phyloP scores from a whole-genome alignment of 805 yeast species.

The Tetrapisispora fleetii region DNA sequence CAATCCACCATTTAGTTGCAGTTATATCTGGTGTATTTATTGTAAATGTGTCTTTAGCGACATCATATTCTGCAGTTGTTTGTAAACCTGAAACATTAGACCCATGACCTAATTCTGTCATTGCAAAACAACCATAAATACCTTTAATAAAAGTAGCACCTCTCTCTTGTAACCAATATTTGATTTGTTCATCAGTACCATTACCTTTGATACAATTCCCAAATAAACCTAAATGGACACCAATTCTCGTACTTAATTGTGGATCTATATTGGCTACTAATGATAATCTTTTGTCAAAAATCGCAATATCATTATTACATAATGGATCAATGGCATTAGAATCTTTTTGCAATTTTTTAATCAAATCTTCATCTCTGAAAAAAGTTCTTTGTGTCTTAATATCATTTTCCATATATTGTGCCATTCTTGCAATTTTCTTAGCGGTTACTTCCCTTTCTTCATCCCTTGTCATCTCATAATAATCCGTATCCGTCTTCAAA shows the following conservation, averaged over 20 bases:
- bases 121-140: slow-evolving; percentile 79
- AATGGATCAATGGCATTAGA: slow-evolving; percentile 10
- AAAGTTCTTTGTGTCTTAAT: slow-evolving; percentile 18
- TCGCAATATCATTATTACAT: slow-evolving; percentile 19
- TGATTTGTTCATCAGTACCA: slow-evolving; percentile 75
- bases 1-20: slow-evolving; percentile 98
- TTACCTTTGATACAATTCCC: slow-evolving; percentile 74
- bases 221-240: slow-evolving; percentile 82
- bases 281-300: slow-evolving; percentile 50
- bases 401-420: slow-evolving; percentile 47
- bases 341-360: slow-evolving; percentile 18
- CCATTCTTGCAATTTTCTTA: slow-evolving; percentile 48
- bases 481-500: slow-evolving; percentile 41
- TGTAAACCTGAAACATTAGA: slow-evolving; percentile 89
- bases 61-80: slow-evolving; percentile 80
- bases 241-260: slow-evolving; percentile 68
- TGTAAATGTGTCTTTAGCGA: slow-evolving; percentile 51
- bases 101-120: slow-evolving; percentile 92
- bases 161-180: slow-evolving; percentile 70
- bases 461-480: slow-evolving; percentile 48
- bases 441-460: slow-evolving; percentile 55
- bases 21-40: slow-evolving; percentile 84
- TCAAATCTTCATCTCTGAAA: slow-evolving; percentile 18
- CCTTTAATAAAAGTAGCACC: slow-evolving; percentile 52
- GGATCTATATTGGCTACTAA: slow-evolving; percentile 65